A percentile compares a stretch with the other conserved stretches of the same genome.
phyloP scores from a whole-genome alignment of 2,329 filamentous ascomycete species.

The Aspergillus jensenii region DNA sequence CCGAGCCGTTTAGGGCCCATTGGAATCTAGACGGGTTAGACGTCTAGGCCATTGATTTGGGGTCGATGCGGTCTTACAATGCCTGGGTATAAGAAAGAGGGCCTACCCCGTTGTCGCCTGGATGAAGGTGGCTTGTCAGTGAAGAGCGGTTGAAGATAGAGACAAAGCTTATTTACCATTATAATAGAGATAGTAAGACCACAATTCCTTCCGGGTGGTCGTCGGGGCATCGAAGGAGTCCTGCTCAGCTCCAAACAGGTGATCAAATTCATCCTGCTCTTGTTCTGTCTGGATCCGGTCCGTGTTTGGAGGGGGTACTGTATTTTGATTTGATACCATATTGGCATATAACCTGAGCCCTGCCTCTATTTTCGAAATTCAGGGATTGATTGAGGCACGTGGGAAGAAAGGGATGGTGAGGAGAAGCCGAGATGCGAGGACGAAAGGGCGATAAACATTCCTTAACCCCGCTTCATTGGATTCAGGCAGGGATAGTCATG shows the following conservation, averaged over 20 bases:
- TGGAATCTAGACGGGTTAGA: constrained; percentile 32
- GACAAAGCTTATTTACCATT: constrained; percentile 29
- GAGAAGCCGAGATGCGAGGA: neutral
- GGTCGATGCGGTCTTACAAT: constrained; percentile 24
- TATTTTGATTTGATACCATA: neutral
- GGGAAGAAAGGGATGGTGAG: neutral
- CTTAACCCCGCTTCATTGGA: neutral
- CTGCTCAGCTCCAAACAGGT: constrained; percentile 38
- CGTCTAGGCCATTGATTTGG: neutral
- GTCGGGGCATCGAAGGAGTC: constrained; percentile 39
- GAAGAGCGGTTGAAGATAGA: neutral
- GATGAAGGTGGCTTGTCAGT: neutral
- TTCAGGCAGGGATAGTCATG: neutral
- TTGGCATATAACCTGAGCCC: neutral
- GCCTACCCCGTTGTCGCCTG: constrained; percentile 45
- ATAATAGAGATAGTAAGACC: constrained; percentile 48
- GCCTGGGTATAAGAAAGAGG: constrained; percentile 43
- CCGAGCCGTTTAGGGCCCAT: constrained; percentile 39
- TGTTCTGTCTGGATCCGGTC: neutral
- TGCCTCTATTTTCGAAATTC: neutral
- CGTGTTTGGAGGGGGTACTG: neutral
- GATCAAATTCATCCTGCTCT: constrained; percentile 28
- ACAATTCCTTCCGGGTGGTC: constrained; percentile 42
- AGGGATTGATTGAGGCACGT: neutral
- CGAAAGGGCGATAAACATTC: neutral